A percentile compares a stretch with the other conserved stretches of the same genome.
phyloP scores from a whole-genome alignment of 2,329 filamentous ascomycete species.

The Arthrocladium fulminans region DNA sequence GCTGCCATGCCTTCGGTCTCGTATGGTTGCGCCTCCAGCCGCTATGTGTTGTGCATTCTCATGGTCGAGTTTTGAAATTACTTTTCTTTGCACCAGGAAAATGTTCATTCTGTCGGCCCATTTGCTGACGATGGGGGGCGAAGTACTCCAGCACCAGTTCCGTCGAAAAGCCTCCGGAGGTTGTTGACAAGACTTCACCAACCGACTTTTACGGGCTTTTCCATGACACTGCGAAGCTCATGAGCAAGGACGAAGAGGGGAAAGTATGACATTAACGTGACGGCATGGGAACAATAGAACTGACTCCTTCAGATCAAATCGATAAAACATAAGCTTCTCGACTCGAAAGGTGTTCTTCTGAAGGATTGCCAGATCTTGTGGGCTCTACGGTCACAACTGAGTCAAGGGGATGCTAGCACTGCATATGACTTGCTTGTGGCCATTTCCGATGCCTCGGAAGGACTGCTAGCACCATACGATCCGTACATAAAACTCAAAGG shows the following conservation, averaged over 20 bases:
- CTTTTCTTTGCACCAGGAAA: background rate
- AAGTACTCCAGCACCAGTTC: background rate
- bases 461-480: constrained; percentile 66
- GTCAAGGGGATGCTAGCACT: constrained; percentile 61
- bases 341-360: constrained; percentile 47
- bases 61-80: too few relatives aligned
- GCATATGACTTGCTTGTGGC: constrained; percentile 69
- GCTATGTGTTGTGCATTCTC: background rate
- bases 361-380: constrained; percentile 55
- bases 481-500: constrained; percentile 65
- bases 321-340: constrained; percentile 44
- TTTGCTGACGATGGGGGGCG: background rate
- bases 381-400: constrained; percentile 53
- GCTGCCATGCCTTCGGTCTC: background rate
- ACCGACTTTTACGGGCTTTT: constrained; percentile 21
- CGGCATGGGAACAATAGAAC: background rate
- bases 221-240: constrained; percentile 11
- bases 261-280: constrained; percentile 11
- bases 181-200: constrained; percentile 15
- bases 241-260: constrained; percentile 15
- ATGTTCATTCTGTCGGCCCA: background rate
- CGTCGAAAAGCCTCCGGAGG: constrained; percentile 11
- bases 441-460: constrained; percentile 71
- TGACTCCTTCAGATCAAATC: constrained; percentile 39
- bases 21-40: background rate